Evolutionary conservation across 306 rosid genomes (phyloP).

Genomic region (Trifolium dubium): DNA sequence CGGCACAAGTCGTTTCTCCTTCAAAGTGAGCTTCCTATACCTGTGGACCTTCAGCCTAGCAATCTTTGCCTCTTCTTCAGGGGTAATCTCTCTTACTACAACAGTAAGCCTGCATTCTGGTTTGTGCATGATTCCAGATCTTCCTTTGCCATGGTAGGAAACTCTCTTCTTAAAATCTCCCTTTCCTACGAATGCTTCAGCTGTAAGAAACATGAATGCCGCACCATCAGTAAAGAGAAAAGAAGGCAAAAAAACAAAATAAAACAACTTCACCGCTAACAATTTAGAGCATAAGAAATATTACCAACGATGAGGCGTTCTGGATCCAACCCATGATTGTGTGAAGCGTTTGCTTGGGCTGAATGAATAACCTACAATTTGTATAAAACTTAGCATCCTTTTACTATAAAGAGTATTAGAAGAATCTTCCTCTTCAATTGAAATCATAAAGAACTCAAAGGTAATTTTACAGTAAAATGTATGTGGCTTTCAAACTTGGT

Average conservation of each 20-base stretch:
- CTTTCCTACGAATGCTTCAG: slow-evolving; percentile 90
- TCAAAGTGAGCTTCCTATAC: slow-evolving; percentile 68
- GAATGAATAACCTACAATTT: slow-evolving; percentile 81
- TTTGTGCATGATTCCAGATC: slow-evolving; percentile 53
- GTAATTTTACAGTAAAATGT: not conserved
- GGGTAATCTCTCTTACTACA: slow-evolving; percentile 81
- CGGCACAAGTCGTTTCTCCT: slow-evolving; percentile 81
- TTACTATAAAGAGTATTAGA: slow-evolving; percentile 15
- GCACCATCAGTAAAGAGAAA: slow-evolving; percentile 41
- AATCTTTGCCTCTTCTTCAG: slow-evolving; percentile 86
- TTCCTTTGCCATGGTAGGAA: slow-evolving; percentile 58
- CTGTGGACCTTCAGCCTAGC: slow-evolving; percentile 83
- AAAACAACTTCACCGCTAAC: slow-evolving; percentile 28
- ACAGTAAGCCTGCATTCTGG: slow-evolving; percentile 86
- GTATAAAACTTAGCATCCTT: slow-evolving; percentile 17
- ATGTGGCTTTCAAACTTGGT: not conserved
- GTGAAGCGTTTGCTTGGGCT: slow-evolving; percentile 89
- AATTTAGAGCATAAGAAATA: slow-evolving; percentile 9
- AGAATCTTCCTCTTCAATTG: slow-evolving; percentile 17
- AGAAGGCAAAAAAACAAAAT: slow-evolving; percentile 11
- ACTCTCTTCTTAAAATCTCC: slow-evolving; percentile 63
- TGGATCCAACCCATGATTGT: slow-evolving; percentile 85
- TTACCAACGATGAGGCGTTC: slow-evolving; percentile 92
- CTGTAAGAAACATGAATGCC: slow-evolving; percentile 49
- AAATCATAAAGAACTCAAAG: slow-evolving; percentile 24